Base-by-base conservation (phyloP, 2,329 filamentous ascomycete species). In the Apiospora saccharicola region DNA sequence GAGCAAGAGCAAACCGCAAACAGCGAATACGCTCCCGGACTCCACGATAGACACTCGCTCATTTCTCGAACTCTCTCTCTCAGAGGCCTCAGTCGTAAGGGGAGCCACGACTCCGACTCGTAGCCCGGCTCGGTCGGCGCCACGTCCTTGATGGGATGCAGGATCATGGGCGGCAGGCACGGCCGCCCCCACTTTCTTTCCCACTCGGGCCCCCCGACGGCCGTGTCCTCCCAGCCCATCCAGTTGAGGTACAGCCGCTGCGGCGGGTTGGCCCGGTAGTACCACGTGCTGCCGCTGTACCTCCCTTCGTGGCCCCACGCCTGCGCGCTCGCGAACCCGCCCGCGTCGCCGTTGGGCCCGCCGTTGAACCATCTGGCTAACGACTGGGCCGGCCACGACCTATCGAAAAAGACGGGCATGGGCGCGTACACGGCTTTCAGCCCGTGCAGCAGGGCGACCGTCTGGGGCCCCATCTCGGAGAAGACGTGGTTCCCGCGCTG, bases 381-480 rank as follows among this genome's bases (percentile, higher is more conserved):
- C 73, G 86, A 86, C 43, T 83, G 81, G 2, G 87, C 85, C 43
- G 83, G 82, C 92, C 92, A 95, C 69, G 92, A 88, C 73, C 93
- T 89, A 81, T 96, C 93, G 78, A 94, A 93, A 81, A 91, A 95
- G 67, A 95, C 89, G 1, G 93, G 93, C 81, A 95, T 93, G 14
- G 93, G 93, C 14, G 90, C 92, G 78, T 92, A 94, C 4, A 94
- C 91, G 5, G 92, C 90, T 83, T 96, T 96, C 68, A 95, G 85
- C 7, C 94, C 93, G 79, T 96, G 93, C 74, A 94, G 89, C 24
- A 96, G 86, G 0, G 92, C 90, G 37, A 92, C 89, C 0, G 92
- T 92, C 71, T 92, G 91, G 0, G 93, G 90, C 73, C 91, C 93
- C 93, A 96, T 95, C 80, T 96, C 93, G 0, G 93, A 93, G 72